These are phyloP conservation scores for Pseudoneurospora amorphoporcata DNA, from an alignment of 495 filamentous ascomycete genomes.

Conservation along the genomic window DNA sequence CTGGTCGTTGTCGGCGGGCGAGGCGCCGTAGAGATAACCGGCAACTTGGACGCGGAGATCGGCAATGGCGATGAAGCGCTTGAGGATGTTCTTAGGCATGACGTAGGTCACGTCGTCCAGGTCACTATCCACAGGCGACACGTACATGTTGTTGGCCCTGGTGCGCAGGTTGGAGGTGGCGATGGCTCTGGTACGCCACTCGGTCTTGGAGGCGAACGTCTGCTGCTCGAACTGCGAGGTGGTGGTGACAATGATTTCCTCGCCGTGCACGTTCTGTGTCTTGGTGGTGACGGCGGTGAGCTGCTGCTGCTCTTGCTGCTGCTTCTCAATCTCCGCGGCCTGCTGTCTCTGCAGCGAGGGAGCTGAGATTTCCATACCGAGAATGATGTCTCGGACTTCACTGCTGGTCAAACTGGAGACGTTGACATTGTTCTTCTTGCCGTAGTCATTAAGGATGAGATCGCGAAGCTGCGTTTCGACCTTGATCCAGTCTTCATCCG, in stretches of 20 bases:
- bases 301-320: slow-evolving; percentile 92
- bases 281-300: slow-evolving; percentile 96
- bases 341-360: slow-evolving; percentile 98
- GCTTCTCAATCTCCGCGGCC: slow-evolving; percentile 98
- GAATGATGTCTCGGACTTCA: slow-evolving; percentile 96
- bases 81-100: slow-evolving; percentile 98
- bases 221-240: slow-evolving; percentile 96
- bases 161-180: slow-evolving; percentile 94
- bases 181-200: slow-evolving; percentile 95
- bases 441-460: slow-evolving; percentile 95
- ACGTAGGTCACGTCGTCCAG: slow-evolving; percentile 79
- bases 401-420: slow-evolving; percentile 90
- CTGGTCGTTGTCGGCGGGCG: slow-evolving; percentile 86
- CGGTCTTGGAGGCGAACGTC: slow-evolving; percentile 95
- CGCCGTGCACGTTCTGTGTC: slow-evolving; percentile 94
- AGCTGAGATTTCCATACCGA: slow-evolving; percentile 99
- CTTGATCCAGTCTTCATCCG: slow-evolving; percentile 98
- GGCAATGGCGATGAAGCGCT: slow-evolving; percentile 96
- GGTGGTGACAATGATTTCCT: slow-evolving; percentile 97
- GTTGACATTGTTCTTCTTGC: slow-evolving; percentile 99
- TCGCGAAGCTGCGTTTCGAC: slow-evolving; percentile 94
- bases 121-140: slow-evolving; percentile 86
- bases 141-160: slow-evolving; percentile 95
- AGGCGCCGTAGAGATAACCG: slow-evolving; percentile 89
- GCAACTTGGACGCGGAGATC: slow-evolving; percentile 95